Conservation (phyloP, 1,139 yeast species). For the Yamadazyma pseudoaaseri region DNA sequence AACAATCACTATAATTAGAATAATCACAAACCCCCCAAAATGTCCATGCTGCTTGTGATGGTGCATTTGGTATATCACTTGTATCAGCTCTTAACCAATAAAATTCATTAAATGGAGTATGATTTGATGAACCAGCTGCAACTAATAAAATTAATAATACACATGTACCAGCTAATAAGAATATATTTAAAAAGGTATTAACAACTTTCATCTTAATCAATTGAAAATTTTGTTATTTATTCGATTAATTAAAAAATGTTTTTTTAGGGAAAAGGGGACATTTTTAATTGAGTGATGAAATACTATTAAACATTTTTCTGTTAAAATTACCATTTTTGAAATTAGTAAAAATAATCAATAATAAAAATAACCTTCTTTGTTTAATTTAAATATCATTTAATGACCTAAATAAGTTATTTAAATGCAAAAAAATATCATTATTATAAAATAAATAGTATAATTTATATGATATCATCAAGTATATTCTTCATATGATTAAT, state of each 20-base stretch:
- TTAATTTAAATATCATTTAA: no score
- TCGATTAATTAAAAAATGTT: constrained; percentile 1
- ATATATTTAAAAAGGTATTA: constrained; percentile 35
- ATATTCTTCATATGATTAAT: no score
- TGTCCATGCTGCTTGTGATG: constrained; percentile 63
- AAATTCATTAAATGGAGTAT: constrained; percentile 61
- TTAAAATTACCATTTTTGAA: constrained; percentile 11
- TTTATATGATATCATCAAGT: no score
- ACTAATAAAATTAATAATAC: constrained; percentile 60
- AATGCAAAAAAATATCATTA: no score
- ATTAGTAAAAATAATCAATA: constrained; percentile 8
- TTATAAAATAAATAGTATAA: no score
- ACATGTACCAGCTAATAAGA: constrained; percentile 51
- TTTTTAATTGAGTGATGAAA: constrained; percentile 7
- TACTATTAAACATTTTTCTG: neutral
- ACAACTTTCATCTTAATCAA: constrained; percentile 29
- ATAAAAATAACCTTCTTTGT: neutral
- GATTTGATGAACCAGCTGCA: constrained; percentile 62
- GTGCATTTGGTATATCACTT: constrained; percentile 52
- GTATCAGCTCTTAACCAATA: constrained; percentile 77
- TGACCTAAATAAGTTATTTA: no score
- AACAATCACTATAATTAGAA: constrained; percentile 42
- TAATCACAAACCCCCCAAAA: constrained; percentile 77
- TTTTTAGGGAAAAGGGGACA: constrained; percentile 7
- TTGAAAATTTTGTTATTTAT: neutral